A percentile compares a stretch with the other conserved stretches of the same genome.
phyloP scores from a whole-genome alignment of 2,329 filamentous ascomycete genomes.

The Dothiorella sarmentorum region DNA sequence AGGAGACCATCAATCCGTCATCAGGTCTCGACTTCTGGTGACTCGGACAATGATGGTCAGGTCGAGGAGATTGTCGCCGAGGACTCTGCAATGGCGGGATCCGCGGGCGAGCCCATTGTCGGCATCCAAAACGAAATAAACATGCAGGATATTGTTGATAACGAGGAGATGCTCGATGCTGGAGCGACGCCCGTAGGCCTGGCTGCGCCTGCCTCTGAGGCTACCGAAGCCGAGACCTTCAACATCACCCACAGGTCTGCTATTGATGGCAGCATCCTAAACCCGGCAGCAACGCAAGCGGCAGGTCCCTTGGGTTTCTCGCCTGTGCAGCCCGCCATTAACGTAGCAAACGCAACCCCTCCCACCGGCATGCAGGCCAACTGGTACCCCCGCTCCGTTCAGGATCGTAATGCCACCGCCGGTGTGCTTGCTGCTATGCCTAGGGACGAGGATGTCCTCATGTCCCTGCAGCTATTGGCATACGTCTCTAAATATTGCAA shows the following conservation, averaged over 20 bases:
- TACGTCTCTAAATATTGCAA: slow-evolving; percentile 99
- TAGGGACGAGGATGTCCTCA: slow-evolving; percentile 92
- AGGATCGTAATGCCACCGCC: slow-evolving; percentile 67
- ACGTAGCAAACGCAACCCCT: slow-evolving; percentile 68
- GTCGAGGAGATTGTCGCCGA: slow-evolving; percentile 80
- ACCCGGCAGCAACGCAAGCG: slow-evolving; percentile 63
- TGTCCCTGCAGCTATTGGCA: slow-evolving; percentile 93
- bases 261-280: slow-evolving; percentile 80
- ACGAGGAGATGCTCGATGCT: slow-evolving; percentile 71
- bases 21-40: slow-evolving; percentile 79
- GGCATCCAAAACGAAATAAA: slow-evolving; percentile 79
- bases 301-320: slow-evolving; percentile 70
- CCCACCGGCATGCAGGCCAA: slow-evolving; percentile 65
- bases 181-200: slow-evolving; percentile 69
- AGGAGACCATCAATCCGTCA: slow-evolving; percentile 84
- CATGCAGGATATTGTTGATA: slow-evolving; percentile 83
- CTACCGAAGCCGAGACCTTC: slow-evolving; percentile 85
- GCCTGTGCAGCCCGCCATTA: slow-evolving; percentile 63
- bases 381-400: slow-evolving; percentile 73
- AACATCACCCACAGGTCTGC: slow-evolving; percentile 86
- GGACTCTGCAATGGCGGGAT: slow-evolving; percentile 70
- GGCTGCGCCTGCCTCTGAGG: slow-evolving; percentile 74
- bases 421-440: slow-evolving; percentile 88
- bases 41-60: slow-evolving; percentile 75
- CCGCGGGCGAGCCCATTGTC: slow-evolving; percentile 67